Evolutionary conservation across 768 basidiomycete species (phyloP).

Genomic region (Leccinellum luteum): DNA sequence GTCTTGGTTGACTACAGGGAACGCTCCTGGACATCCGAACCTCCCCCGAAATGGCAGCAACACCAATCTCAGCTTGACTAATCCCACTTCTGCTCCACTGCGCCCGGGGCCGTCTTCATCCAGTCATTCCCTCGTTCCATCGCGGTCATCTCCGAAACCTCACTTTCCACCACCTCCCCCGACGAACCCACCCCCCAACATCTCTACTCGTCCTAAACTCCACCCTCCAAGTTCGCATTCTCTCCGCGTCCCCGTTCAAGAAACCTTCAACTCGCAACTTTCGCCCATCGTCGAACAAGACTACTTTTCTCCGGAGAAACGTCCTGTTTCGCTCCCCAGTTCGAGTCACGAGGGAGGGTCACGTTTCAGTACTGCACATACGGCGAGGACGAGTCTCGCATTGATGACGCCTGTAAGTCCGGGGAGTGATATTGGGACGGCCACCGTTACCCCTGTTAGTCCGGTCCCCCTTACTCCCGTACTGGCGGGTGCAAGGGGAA

Average conservation of each 20-base stretch:
- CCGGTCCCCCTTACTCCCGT: slow-evolving; percentile 31
- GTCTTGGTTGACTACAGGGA: slow-evolving; percentile 34
- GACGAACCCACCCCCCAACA: slow-evolving; percentile 28
- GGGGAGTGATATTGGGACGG: slow-evolving; percentile 14
- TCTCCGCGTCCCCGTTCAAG: slow-evolving; percentile 38
- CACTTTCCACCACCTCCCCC: slow-evolving; percentile 35
- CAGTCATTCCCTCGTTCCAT: slow-evolving; percentile 14
- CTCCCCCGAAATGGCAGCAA: slow-evolving; percentile 3
- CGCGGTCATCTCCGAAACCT: slow-evolving; percentile 27
- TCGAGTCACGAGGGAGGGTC: slow-evolving; percentile 27
- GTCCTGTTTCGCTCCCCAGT: slow-evolving; percentile 33
- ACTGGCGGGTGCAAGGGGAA: slow-evolving; percentile 15
- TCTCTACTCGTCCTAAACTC: slow-evolving; percentile 30
- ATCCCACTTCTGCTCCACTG: not conserved
- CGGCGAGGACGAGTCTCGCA: slow-evolving; percentile 33
- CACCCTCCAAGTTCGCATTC: slow-evolving; percentile 40
- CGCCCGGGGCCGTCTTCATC: slow-evolving; percentile 8
- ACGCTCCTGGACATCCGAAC: slow-evolving; percentile 6
- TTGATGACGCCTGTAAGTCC: slow-evolving; percentile 28
- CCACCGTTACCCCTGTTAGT: slow-evolving; percentile 29
- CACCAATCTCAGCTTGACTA: slow-evolving; percentile 2
- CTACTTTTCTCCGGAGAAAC: slow-evolving; percentile 52
- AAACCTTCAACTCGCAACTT: slow-evolving; percentile 39
- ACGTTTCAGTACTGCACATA: slow-evolving; percentile 28
- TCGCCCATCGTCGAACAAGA: slow-evolving; percentile 69